Base-by-base conservation (phyloP, 2,329 filamentous ascomycete genomes). In the Harringtonia aguacate region DNA sequence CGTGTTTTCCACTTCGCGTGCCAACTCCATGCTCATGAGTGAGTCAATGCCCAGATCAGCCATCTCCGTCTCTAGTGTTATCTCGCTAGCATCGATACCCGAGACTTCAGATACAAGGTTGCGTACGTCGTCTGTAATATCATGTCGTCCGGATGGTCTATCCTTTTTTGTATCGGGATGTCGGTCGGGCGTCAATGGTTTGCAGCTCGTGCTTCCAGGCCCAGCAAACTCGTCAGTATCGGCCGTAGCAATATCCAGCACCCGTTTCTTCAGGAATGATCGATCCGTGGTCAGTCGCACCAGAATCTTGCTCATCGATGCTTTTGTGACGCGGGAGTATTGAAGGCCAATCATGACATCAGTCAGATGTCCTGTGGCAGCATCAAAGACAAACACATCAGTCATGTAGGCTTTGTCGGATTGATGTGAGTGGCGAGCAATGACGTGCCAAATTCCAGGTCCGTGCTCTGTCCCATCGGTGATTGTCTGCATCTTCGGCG, bases 41-140 rank as follows among this genome's bases (percentile, higher is more conserved):
- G 69, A 73, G 52, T 73, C 69, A 28, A 73, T 69, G 1, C 69
- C 69, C 3, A 71, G 45, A 33, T 70, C 64, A 8, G 56, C 59
- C n/a, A 72, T 56, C 15, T 58, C 48, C 8, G 53, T 53, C 17
- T 63, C 58, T 22, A 52, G 42, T 27, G 58, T 56, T 15, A 71
- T 62, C 24, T 68, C 63, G 5, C 53, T 44, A 0, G 51, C 22
- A 20, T 65, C 62, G 6, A 67, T 43, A 21, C 64, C 62, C 3
- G 61, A 61, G 0, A 65, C 46, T 3, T 61, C 50, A 4, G 50
- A 51, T 2, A 57, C 33, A 8, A 58, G 27, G 10, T 46, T 36
- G 28, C 42, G 46, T 6, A 58, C 15, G 29, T 28, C n/a, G 27
- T 21, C 10, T 21, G 39, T n/a, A 12, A 31, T 9, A 5, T n/a